Conservation (phyloP, 176 grass and related monocot species). For the Carex parvula region DNA sequence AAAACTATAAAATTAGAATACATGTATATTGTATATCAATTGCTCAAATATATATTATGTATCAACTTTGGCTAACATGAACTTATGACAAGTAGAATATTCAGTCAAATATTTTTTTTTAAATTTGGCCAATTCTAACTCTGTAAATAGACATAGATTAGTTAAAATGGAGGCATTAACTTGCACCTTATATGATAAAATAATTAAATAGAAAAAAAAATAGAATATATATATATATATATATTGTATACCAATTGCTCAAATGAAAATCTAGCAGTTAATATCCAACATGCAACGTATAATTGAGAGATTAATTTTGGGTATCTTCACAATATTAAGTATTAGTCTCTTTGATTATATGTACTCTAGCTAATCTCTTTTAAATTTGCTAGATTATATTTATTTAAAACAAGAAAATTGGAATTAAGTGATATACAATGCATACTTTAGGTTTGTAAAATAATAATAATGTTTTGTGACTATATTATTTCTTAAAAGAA, state of each 20-base stretch:
- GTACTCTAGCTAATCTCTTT: not conserved
- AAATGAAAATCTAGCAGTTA: not conserved
- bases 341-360: not conserved
- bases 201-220: too few species aligned
- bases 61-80: too few species aligned
- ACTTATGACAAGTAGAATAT: too few species aligned
- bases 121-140: too few species aligned
- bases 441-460: not conserved
- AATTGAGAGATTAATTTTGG: not conserved
- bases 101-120: too few species aligned
- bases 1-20: too few species aligned
- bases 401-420: not conserved
- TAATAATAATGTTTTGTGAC: too few species aligned
- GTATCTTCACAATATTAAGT: not conserved
- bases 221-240: too few species aligned
- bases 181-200: not conserved
- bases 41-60: too few species aligned
- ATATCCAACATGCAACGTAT: not conserved
- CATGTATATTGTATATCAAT: too few species aligned
- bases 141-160: not conserved
- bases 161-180: not conserved
- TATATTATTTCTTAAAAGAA: too few species aligned
- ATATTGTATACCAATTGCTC: too few species aligned
- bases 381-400: not conserved
- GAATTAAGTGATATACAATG: not conserved